A percentile compares a stretch with the other conserved stretches of the same genome.
phyloP scores from a whole-genome alignment of 1,284 basidiomycete species.

The Porogramme epimiltina region DNA sequence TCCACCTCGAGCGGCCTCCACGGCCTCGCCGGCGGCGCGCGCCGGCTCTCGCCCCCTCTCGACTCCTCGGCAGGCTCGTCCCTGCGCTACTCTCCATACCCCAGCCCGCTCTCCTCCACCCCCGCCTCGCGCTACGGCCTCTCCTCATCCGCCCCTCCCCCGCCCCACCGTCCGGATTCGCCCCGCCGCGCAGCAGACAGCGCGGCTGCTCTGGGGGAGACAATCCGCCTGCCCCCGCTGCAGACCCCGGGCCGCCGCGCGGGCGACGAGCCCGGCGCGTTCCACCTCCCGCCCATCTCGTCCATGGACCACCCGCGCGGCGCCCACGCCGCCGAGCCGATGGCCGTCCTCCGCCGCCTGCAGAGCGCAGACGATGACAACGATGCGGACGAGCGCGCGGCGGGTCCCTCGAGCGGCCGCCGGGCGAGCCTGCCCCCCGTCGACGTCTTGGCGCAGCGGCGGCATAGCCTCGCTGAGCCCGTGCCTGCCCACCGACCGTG shows the following conservation, averaged over 20 bases:
- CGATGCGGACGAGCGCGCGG: not conserved
- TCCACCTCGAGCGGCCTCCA: conserved; percentile 11
- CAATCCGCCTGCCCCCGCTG: not conserved
- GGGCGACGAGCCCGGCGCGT: conserved; percentile 25
- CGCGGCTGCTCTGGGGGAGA: not conserved
- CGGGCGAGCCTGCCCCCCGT: not conserved
- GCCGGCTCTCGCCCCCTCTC: conserved; percentile 19
- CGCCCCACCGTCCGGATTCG: not conserved
- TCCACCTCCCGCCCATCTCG: conserved; percentile 68
- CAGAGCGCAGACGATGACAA: conserved; percentile 46
- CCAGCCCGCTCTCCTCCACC: conserved; percentile 31
- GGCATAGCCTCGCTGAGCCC: conserved; percentile 15
- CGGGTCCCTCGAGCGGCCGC: not conserved
- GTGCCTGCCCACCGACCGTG: no score
- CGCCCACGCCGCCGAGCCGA: conserved; percentile 54
- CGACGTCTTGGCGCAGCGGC: conserved; percentile 16
- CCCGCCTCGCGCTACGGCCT: conserved; percentile 11
- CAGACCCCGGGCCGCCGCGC: conserved; percentile 40
- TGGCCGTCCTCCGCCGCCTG: conserved; percentile 61
- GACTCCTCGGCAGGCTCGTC: conserved; percentile 7
- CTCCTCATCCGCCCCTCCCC: not conserved
- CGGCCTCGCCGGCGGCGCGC: conserved; percentile 3
- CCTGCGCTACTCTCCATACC: conserved; percentile 44
- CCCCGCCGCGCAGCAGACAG: not conserved
- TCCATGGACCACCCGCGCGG: conserved; percentile 61